These are phyloP conservation scores for Claviceps digitariae DNA, from an alignment of 2,329 filamentous ascomycete species.

Conservation along the genomic window DNA sequence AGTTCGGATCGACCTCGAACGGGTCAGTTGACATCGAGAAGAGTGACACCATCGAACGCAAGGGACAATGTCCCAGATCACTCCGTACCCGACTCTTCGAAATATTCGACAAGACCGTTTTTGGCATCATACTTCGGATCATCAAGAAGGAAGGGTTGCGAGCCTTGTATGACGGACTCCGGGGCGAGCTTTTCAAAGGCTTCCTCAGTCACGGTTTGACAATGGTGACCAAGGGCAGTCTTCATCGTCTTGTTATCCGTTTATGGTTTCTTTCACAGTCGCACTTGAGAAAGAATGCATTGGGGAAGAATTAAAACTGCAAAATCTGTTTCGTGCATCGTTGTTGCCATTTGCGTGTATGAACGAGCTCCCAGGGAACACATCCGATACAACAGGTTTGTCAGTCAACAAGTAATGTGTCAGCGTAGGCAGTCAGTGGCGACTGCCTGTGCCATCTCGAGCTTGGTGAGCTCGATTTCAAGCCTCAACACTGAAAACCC, in stretches of 20 bases:
- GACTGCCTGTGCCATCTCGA: background rate
- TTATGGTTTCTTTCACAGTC: conserved; percentile 46
- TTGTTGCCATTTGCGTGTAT: background rate
- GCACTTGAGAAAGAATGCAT: conserved; percentile 12
- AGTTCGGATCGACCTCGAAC: conserved; percentile 1
- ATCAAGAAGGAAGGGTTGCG: conserved; percentile 49
- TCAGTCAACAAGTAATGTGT: background rate
- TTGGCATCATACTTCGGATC: conserved; percentile 47
- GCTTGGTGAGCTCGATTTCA: background rate
- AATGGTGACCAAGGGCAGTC: conserved; percentile 71
- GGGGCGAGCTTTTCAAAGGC: conserved; percentile 64
- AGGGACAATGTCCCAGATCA: conserved; percentile 4
- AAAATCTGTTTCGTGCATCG: background rate
- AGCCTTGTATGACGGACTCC: conserved; percentile 63
- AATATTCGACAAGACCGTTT: conserved; percentile 36
- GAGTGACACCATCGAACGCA: conserved; percentile 4
- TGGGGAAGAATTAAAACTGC: background rate
- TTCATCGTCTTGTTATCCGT: conserved; percentile 59
- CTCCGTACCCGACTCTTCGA: conserved; percentile 6
- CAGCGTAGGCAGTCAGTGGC: background rate
- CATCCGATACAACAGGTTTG: background rate
- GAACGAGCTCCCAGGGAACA: background rate
- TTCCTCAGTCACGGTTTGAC: conserved; percentile 80
- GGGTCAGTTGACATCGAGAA: conserved; percentile 3
- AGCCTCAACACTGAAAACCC: conserved; percentile 63